These are phyloP conservation scores for Prosopis cineraria DNA, from an alignment of 306 rosid species.

Conservation along the genomic window DNA sequence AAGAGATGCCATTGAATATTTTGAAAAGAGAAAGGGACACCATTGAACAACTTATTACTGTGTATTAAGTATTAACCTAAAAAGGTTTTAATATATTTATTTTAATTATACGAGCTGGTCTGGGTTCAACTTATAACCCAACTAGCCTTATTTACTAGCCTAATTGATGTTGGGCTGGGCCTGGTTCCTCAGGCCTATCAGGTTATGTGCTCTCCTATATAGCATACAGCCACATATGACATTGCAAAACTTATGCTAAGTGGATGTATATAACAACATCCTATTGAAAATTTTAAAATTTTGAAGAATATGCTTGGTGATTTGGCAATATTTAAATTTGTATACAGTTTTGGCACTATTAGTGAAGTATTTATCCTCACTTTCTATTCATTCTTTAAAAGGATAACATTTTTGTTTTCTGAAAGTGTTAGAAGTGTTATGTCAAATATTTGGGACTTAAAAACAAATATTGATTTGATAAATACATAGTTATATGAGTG, in stretches of 20 bases:
- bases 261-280: constrained; percentile 10
- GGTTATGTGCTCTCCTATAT: neutral
- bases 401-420: constrained; percentile 14
- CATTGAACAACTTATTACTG: neutral
- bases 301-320: neutral
- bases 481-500: neutral
- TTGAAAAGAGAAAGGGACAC: neutral
- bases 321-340: constrained; percentile 7
- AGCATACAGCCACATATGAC: neutral
- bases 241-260: neutral
- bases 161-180: neutral
- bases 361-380: constrained; percentile 17
- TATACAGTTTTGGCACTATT: constrained; percentile 7
- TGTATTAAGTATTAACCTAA: neutral
- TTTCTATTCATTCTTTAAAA: constrained; percentile 13
- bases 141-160: neutral
- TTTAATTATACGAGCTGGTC: neutral
- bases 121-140: neutral
- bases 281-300: neutral
- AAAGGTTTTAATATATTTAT: neutral
- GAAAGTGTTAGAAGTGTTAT: constrained; percentile 15
- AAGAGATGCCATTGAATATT: neutral
- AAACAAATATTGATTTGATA: neutral
- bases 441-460: neutral
- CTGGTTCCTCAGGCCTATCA: neutral